Conservation (phyloP, 2,329 filamentous ascomycete species). For the Venturia asperata region DNA sequence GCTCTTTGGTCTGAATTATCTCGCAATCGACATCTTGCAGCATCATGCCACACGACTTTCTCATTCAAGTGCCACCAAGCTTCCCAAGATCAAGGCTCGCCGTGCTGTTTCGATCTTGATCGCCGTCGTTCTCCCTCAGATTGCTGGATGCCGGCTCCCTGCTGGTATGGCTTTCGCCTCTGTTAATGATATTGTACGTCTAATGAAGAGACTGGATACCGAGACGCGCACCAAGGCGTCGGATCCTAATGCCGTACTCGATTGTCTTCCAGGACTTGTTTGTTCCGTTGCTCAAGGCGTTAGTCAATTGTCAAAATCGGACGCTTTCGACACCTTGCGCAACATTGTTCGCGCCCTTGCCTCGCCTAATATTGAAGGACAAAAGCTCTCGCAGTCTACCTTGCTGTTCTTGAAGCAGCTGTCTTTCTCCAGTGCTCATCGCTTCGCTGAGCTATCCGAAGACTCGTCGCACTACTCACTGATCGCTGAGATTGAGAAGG, state of each 20-base stretch:
- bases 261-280: conserved; percentile 17
- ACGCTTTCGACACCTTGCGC: background rate
- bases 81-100: background rate
- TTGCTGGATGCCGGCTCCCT: background rate
- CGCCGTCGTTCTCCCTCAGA: background rate
- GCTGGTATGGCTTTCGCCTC: background rate
- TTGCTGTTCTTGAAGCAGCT: conserved; percentile 13
- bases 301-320: background rate
- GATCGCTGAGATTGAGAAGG: background rate
- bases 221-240: background rate
- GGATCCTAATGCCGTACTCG: background rate
- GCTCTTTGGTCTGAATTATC: background rate
- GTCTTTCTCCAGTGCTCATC: conserved; percentile 1
- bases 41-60: background rate
- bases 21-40: conserved; percentile 12
- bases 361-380: background rate
- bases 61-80: background rate
- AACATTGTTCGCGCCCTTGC: background rate
- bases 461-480: background rate
- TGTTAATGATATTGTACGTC: conserved; percentile 12
- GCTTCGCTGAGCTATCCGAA: background rate
- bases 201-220: conserved; percentile 4
- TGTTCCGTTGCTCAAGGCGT: conserved; percentile 4
- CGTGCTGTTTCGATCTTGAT: background rate
- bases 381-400: conserved; percentile 1